Percentiles rank a stretch among this genome's conserved stretches.
These are phyloP conservation scores for Yamadazyma blattariae DNA, from an alignment of 1,139 yeast genomes.

Conservation along the genomic window DNA sequence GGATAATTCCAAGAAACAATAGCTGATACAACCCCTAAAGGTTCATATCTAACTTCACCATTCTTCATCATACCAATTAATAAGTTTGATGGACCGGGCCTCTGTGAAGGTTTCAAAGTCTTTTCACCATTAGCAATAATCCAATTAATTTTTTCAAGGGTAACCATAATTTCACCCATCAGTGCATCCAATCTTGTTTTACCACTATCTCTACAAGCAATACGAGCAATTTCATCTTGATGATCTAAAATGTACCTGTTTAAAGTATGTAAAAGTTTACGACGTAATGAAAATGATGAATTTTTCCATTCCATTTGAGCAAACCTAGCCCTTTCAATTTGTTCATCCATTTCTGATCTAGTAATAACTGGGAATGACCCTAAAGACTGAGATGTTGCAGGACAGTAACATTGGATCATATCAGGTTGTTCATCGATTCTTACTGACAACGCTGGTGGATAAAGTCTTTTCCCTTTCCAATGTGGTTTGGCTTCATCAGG, in stretches of 20 bases:
- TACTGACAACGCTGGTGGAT: constrained; percentile 51
- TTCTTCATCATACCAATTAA: constrained; percentile 71
- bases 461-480: constrained; percentile 85
- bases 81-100: constrained; percentile 85
- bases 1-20: constrained; percentile 97
- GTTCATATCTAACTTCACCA: constrained; percentile 92
- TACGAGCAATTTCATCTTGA: constrained; percentile 83
- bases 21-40: constrained; percentile 86
- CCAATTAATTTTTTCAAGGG: constrained; percentile 91
- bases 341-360: constrained; percentile 64
- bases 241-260: constrained; percentile 70
- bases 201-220: constrained; percentile 95
- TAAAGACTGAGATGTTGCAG: constrained; percentile 89
- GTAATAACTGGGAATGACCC: constrained; percentile 68
- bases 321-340: constrained; percentile 50
- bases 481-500: constrained; percentile 88
- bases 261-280: constrained; percentile 69
- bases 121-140: constrained; percentile 76
- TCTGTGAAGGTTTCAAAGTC: constrained; percentile 63
- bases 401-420: constrained; percentile 82
- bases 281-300: constrained; percentile 58
- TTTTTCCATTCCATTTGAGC: constrained; percentile 65
- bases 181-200: constrained; percentile 94
- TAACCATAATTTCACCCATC: constrained; percentile 93
- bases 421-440: constrained; percentile 57